Conservation (phyloP, 768 basidiomycete genomes). For the Phaeolepiota aurea region DNA sequence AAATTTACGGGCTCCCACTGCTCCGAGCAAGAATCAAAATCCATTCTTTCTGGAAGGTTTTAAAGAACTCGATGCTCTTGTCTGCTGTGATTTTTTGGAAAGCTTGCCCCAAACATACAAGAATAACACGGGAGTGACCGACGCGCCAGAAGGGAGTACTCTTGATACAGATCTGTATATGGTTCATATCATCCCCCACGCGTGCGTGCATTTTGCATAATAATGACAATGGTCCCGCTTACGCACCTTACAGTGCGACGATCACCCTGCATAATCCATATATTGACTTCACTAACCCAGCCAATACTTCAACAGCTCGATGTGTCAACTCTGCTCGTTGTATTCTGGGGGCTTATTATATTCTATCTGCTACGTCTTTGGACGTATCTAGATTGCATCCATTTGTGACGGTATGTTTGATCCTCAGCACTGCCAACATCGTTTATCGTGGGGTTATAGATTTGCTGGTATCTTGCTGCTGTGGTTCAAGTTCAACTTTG, state of each 20-base stretch:
- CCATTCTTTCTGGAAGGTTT: slow-evolving; percentile 65
- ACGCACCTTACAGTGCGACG: slow-evolving; percentile 61
- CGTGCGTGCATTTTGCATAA: slow-evolving; percentile 41
- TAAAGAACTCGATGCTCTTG: slow-evolving; percentile 58
- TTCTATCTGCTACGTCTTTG: slow-evolving; percentile 72
- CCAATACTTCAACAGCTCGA: slow-evolving; percentile 58
- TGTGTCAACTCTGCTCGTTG: slow-evolving; percentile 70
- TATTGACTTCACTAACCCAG: slow-evolving; percentile 63
- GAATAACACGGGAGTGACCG: slow-evolving; percentile 54
- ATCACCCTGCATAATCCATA: slow-evolving; percentile 85
- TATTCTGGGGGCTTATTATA: slow-evolving; percentile 70
- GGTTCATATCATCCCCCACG: slow-evolving; percentile 81
- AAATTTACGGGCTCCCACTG: slow-evolving; percentile 57
- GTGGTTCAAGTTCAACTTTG: slow-evolving; percentile 82
- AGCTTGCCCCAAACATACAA: slow-evolving; percentile 63
- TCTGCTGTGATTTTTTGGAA: slow-evolving; percentile 58
- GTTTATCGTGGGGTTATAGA: slow-evolving; percentile 32
- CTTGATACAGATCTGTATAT: slow-evolving; percentile 82
- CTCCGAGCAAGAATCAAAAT: slow-evolving; percentile 65
- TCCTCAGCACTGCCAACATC: slow-evolving; percentile 4
- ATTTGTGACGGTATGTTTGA: slow-evolving; percentile 61
- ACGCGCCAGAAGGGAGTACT: slow-evolving; percentile 45
- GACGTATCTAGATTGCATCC: slow-evolving; percentile 77
- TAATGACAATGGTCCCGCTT: neutral
- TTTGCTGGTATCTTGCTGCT: slow-evolving; percentile 88